Evolutionary conservation across 257 asterid genomes (phyloP), one percentile per base, ranked within the genome.

Genomic region (Nicotiana attenuata): DNA sequence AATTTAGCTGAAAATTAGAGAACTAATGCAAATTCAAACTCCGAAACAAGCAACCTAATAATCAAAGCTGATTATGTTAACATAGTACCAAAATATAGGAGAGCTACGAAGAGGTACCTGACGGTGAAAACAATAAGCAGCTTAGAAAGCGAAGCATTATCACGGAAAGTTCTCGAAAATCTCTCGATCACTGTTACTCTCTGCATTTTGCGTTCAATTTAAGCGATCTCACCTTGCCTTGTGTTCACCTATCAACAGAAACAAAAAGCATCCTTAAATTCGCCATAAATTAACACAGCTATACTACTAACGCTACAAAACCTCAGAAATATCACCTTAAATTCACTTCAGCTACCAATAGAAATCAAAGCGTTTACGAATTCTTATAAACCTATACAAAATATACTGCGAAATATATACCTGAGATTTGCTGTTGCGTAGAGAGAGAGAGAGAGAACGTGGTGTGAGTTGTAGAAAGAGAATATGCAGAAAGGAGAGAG

Each of bases 71-170:
- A 73, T 7, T 50, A 50, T 15, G 41, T 3, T 22, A 52, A n/a
- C 7, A 28, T 67, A 60, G 75, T 24, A 38, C 60, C 57, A 4
- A 66, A 77, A 52, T 66, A 64, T 20, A 53, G 22, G 5, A 10
- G 57, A 77, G 53, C 33, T 13, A 59, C 80, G 16, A 81, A 6
- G 19, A 45, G 14, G 59, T 20, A 93, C 97, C 97, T 87, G 83
- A 91, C 89, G 52, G 94, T 86, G 88, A 91, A 87, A 75, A 92
- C 92, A 61, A 92, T 69, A 81, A 92, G 84, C 82, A 87, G 82
- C 90, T 87, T 91, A 65, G 92, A 88, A 33, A 91, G 78, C 71
- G 96, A 80, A 66, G 93, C 83, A 91, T 89, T 88, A 5, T 89
- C 93, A 19, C 93, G 89, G 78, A 89, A 91, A 50, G 81, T 90